phyloP scores from a whole-genome alignment of 2,329 filamentous ascomycete species.

The Colletotrichum melonis region DNA sequence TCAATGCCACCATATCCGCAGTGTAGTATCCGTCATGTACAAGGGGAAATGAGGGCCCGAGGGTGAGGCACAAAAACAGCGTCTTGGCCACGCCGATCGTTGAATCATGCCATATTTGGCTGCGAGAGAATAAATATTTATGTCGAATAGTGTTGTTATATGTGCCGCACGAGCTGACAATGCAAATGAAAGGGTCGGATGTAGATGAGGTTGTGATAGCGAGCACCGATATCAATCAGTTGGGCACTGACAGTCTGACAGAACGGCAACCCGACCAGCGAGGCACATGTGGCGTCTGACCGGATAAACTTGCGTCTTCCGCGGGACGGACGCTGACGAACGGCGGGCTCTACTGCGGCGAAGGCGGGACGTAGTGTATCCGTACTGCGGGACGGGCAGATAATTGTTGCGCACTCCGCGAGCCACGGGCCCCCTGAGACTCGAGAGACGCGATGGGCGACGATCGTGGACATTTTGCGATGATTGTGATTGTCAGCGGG shows the following conservation, averaged over 20 bases:
- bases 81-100: background rate
- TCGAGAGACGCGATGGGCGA: conserved; percentile 16
- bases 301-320: conserved; percentile 21
- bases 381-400: conserved; percentile 19
- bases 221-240: background rate
- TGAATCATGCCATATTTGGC: conserved; percentile 1
- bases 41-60: background rate
- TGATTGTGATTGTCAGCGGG: conserved; percentile 14
- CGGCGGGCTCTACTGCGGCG: conserved; percentile 23
- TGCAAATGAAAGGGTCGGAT: conserved; percentile 4
- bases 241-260: background rate
- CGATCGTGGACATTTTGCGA: background rate
- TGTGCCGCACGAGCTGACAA: conserved; percentile 9
- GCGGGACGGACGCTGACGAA: conserved; percentile 14
- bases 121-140: background rate
- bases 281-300: conserved; percentile 1
- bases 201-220: background rate
- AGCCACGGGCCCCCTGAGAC: conserved; percentile 6
- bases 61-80: background rate
- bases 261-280: background rate
- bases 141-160: background rate
- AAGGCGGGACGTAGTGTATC: background rate
- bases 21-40: background rate
- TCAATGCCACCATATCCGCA: conserved; percentile 16
- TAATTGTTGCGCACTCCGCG: conserved; percentile 21